Percentiles rank a stretch among this genome's conserved stretches.
Conservation (phyloP, 169 alveolate species). For the Plasmodium malariae region DNA sequence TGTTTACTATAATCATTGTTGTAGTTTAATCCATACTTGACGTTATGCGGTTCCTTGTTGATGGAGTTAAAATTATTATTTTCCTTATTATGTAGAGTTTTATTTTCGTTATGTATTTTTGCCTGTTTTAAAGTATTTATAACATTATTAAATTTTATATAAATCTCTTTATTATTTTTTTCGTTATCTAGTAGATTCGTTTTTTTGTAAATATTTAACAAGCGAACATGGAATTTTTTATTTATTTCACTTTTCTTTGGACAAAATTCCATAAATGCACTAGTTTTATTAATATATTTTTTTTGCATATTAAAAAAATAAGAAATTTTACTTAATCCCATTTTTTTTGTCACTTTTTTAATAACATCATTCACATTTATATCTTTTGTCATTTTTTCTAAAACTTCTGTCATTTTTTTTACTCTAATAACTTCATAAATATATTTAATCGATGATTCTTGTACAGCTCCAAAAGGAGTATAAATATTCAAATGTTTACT, state of each 20-base stretch:
- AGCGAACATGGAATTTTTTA: conserved; percentile 13
- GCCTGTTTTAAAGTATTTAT: conserved; percentile 6
- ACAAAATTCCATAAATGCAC: background rate
- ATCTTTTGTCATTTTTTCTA: background rate
- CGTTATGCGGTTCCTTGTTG: too few relatives aligned
- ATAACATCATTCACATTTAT: conserved; percentile 12
- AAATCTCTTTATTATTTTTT: conserved; percentile 5
- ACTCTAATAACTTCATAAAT: conserved; percentile 38
- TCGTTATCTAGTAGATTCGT: conserved; percentile 36
- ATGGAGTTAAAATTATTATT: too few relatives aligned
- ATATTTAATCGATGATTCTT: conserved; percentile 22
- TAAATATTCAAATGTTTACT: conserved; percentile 34
- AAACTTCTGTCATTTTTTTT: background rate
- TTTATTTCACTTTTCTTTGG: conserved; percentile 38
- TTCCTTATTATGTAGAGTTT: background rate
- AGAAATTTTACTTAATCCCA: conserved; percentile 37
- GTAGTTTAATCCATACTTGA: too few relatives aligned
- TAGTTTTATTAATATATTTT: conserved; percentile 4
- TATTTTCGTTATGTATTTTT: background rate
- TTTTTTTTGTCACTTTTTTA: conserved; percentile 34
- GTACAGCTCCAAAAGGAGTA: conserved; percentile 9
- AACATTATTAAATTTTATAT: conserved; percentile 6
- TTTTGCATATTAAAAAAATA: conserved; percentile 44
- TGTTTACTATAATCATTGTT: too few relatives aligned
- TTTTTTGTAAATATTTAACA: conserved; percentile 30